Base-by-base conservation (phyloP, 768 basidiomycete genomes). In the Candolleomyces eurysporus region DNA sequence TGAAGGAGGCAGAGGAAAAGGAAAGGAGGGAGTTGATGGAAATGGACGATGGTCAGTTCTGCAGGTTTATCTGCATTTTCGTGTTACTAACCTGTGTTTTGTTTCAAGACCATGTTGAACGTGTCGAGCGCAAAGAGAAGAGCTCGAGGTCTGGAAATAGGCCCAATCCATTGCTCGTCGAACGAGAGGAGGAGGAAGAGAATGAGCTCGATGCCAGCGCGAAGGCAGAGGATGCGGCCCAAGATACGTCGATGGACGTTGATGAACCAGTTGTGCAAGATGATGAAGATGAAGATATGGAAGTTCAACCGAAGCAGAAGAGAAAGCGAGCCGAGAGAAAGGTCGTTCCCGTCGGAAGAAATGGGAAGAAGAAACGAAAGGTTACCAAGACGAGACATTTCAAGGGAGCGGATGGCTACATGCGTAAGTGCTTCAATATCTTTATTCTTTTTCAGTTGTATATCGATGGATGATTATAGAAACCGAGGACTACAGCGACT, bases 401-500 rank as follows among this genome's bases (percentile, higher is more conserved):
- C 16, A 73, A 79, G 26, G 88, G 89, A 63, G 83, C 77, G 0
- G 87, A 90, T 71, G 92, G 92, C 8, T 92, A 91, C 64, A 86
- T 84, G 73, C 82, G 91, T 92, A 68, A 58, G 82, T 75, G 16
- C 42, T 61, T 59, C 13, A 31, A 1, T 9, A 17, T 14, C 1
- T 9, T 57, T 53, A 5, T 54, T 45, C 26, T 57, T 58, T 58
- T 7, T 14, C 13, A 13, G 22, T 17, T 13, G 36, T 10, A 19
- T 14, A n/a, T 16, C n/a, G 39, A 55, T 40, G 17, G 49, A 26
- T 57, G 51, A 17, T 11, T 56, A 0, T 64, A 93, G 92, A 83
- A 16, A 87, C 82, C 42, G 88, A 91, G 68, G 92, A 93, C 69
- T 89, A 90, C 69, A 90, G 90, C 7, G 85, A 84, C 17, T 93